Conservation (phyloP, 78 protist genomes). For the Dictyostelium discoideum region DNA sequence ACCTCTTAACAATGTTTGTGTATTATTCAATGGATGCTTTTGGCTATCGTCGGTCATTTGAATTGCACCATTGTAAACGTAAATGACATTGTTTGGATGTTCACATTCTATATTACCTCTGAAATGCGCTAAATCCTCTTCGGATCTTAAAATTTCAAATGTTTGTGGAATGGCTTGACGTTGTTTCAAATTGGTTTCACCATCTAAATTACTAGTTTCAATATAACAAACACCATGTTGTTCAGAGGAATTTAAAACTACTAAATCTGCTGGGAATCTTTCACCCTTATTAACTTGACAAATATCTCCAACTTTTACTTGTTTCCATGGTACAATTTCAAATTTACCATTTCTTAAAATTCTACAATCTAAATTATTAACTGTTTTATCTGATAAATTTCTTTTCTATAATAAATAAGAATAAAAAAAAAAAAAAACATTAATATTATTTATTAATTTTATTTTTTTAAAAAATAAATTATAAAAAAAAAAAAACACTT, state of each 20-base stretch:
- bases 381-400: conserved; percentile 62
- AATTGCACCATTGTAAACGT: conserved; percentile 84
- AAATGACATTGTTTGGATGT: conserved; percentile 87
- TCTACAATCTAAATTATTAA: conserved; percentile 46
- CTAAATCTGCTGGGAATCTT: conserved; percentile 93
- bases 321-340: conserved; percentile 42
- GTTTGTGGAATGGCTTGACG: conserved; percentile 64
- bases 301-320: conserved; percentile 73
- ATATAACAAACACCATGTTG: conserved; percentile 92
- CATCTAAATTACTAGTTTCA: conserved; percentile 97
- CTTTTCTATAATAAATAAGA: conserved; percentile 30
- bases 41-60: conserved; percentile 24
- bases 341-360: conserved; percentile 43
- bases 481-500: not conserved
- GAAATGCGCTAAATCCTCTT: conserved; percentile 60
- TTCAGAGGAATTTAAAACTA: conserved; percentile 80
- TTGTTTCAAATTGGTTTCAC: conserved; percentile 84
- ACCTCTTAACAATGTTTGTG: conserved; percentile 68
- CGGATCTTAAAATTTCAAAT: conserved; percentile 55
- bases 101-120: conserved; percentile 85
- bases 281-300: conserved; percentile 70
- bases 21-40: conserved; percentile 45
- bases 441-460: too few species aligned
- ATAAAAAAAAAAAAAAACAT: too few species aligned
- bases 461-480: not conserved